Evolutionary conservation across 805 yeast genomes (phyloP).

Genomic region (Hanseniaspora lachancei): DNA sequence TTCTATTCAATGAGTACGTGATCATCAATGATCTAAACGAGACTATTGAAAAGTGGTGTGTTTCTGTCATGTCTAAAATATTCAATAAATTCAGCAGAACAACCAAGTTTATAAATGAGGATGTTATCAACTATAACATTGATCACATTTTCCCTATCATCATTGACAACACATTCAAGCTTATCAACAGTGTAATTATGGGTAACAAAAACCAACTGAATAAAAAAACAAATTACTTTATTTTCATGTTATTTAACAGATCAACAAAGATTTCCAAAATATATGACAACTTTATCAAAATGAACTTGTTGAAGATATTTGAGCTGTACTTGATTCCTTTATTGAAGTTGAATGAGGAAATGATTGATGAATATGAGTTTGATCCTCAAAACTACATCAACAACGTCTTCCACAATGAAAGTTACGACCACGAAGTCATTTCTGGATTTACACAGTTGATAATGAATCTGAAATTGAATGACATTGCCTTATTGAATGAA

Average conservation of each 20-base stretch:
- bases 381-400: slow-evolving; percentile 10
- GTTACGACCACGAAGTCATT: slow-evolving; percentile 9
- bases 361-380: slow-evolving; percentile 2
- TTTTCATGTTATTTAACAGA: slow-evolving; percentile 13
- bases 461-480: slow-evolving; percentile 7
- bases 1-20: slow-evolving; percentile 50
- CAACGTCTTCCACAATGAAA: slow-evolving; percentile 9
- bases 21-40: slow-evolving; percentile 37
- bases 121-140: slow-evolving; percentile 44
- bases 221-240: not conserved
- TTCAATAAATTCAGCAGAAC: slow-evolving; percentile 48
- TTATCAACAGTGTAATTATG: not conserved
- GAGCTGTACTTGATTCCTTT: slow-evolving; percentile 8
- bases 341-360: slow-evolving; percentile 2
- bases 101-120: slow-evolving; percentile 32
- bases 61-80: slow-evolving; percentile 59
- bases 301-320: not conserved
- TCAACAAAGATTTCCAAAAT: not conserved
- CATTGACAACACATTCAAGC: not conserved
- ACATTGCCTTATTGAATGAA: not conserved
- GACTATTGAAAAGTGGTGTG: slow-evolving; percentile 76
- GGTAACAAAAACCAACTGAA: not conserved
- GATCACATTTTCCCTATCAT: slow-evolving; percentile 44
- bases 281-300: not conserved
- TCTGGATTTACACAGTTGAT: slow-evolving; percentile 2